Conservation (phyloP, 2,329 filamentous ascomycete species). For the Aspergillus ustus region DNA sequence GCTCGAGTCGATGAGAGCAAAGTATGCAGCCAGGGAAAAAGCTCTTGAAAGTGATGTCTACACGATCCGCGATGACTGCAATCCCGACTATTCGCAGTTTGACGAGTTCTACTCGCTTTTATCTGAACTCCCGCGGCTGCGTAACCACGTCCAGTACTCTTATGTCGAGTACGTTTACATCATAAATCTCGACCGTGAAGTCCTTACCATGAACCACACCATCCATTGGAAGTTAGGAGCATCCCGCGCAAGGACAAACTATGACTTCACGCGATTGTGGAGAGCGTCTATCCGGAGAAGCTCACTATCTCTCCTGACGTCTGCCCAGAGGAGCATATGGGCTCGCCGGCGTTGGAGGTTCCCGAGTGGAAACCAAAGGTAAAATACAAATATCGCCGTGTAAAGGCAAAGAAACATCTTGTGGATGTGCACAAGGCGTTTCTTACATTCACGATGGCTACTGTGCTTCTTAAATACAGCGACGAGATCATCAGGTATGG, state of each 20-base stretch:
- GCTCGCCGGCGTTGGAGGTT: slow-evolving; percentile 12
- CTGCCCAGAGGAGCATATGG: slow-evolving; percentile 15
- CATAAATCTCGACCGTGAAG: slow-evolving; percentile 17
- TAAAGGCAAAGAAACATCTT: slow-evolving; percentile 5
- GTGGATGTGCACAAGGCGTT: slow-evolving; percentile 4
- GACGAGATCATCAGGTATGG: slow-evolving; percentile 11
- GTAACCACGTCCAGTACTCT: no score
- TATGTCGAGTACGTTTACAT: slow-evolving; percentile 14
- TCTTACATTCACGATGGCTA: slow-evolving; percentile 2
- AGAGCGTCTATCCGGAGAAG: slow-evolving; percentile 11
- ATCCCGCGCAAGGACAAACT: slow-evolving; percentile 17
- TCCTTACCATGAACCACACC: slow-evolving; percentile 17
- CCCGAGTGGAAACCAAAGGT: background rate
- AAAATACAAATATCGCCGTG: background rate
- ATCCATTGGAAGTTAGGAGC: slow-evolving; percentile 17
- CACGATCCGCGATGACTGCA: slow-evolving; percentile 5
- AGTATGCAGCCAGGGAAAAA: slow-evolving; percentile 13
- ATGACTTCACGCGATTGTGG: slow-evolving; percentile 10
- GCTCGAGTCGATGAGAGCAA: slow-evolving; percentile 14
- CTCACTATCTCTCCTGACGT: slow-evolving; percentile 15
- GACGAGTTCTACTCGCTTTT: slow-evolving; percentile 5
- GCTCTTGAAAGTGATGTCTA: slow-evolving; percentile 11
- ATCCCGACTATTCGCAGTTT: slow-evolving; percentile 12
- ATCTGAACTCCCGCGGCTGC: slow-evolving; percentile 11
- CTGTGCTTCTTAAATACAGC: slow-evolving; percentile 2